phyloP scores from a whole-genome alignment of 805 yeast species.

The Soucietia sequanensis region DNA sequence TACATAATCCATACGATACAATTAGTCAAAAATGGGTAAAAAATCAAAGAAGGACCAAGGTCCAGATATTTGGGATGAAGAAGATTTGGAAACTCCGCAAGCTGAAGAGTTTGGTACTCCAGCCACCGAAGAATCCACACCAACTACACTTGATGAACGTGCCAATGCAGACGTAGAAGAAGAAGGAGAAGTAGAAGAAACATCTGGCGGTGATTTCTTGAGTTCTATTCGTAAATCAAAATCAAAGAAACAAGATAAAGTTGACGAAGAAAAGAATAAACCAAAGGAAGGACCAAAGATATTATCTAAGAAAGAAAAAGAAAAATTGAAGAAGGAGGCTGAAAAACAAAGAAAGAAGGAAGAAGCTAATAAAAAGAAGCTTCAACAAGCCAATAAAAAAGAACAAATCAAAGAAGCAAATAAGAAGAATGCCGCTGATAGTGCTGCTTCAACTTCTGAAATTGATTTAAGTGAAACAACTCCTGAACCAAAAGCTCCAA shows the following conservation, averaged over 20 bases:
- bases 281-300: constrained; percentile 62
- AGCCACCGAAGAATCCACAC: constrained; percentile 15
- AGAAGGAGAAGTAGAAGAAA: constrained; percentile 29
- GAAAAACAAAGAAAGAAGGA: constrained; percentile 91
- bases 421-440: constrained; percentile 44
- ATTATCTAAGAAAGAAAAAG: constrained; percentile 90
- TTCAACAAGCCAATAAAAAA: constrained; percentile 59
- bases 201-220: constrained; percentile 61
- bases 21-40: constrained; percentile 44
- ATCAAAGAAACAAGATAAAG: constrained; percentile 70
- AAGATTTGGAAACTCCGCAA: constrained; percentile 49
- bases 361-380: constrained; percentile 81
- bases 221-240: constrained; percentile 78
- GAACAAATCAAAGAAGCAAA: constrained; percentile 52
- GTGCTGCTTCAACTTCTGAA: constrained; percentile 17
- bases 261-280: constrained; percentile 54
- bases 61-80: constrained; percentile 81
- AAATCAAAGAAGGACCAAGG: constrained; percentile 65
- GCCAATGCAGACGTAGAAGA: constrained; percentile 37
- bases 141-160: too few species aligned
- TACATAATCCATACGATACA: too few species aligned
- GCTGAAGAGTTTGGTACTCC: constrained; percentile 33
- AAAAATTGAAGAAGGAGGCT: constrained; percentile 90
- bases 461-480: constrained; percentile 24
- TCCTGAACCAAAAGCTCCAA: constrained; percentile 38